Evolutionary conservation across 176 grass and related monocot species (phyloP), one percentile per base, ranked within the genome.

Genomic region (Thalia dealbata): DNA sequence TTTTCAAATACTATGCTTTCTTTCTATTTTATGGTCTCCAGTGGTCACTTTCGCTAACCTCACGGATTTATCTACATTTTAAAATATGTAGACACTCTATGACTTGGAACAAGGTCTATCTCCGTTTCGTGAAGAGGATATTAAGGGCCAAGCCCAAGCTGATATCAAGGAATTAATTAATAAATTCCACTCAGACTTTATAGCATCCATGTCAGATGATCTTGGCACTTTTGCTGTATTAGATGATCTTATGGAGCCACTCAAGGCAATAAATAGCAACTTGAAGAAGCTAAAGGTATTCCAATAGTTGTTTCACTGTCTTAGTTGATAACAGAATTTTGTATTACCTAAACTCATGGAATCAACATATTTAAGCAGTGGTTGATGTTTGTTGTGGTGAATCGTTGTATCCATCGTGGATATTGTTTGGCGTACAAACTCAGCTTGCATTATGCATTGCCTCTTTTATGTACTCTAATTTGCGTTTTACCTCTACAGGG

Each of bases 231-330:
- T 85, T 60, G 83, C 89, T 88, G 90, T 99, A 70, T 79, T 99
- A 67, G 95, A 99, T 88, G 90, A 89, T 61, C 78, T 99, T 61
- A 80, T 78, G 76, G 79, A 99, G 16, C 90, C 81, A n/a, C 70
- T 99, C 66, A 99, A 93, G 84, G 71, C 85, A 19, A 86, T 99
- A 78, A 99, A 99, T 72, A 76, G 85, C 75, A 91, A 82, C 83
- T 79, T 99, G 64, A 93, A 83, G 60, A 87, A 93, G 59, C 80
- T 93, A 24, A 93, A 93, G 95, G 95, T 88, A 85, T 76, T 7
- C 23, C 18, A 44, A 14, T 18, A 23, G 56, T 58, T 55, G 0
- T 55, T 58, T 35, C 18, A 16, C 3, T 28, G 14, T 63, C 61
- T 30, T 52, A 23, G 30, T 30, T 75, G 14, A 29, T 68, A 9